Base-by-base conservation (phyloP, 345 rosid genomes). In the Hibiscus syriacus region DNA sequence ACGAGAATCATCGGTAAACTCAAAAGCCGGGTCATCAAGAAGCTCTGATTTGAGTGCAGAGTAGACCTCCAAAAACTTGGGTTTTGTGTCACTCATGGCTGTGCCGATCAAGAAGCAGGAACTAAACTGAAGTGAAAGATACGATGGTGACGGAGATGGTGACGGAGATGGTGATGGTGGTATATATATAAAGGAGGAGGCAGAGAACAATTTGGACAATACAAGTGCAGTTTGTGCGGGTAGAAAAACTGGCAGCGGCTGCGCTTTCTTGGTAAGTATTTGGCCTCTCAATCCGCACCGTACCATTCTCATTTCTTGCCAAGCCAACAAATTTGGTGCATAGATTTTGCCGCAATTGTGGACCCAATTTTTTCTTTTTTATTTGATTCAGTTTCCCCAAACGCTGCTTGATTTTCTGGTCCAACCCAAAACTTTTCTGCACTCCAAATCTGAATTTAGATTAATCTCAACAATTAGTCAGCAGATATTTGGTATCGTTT, bases 1-100 rank as follows among this genome's bases (percentile, higher is more conserved):
- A 49, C 88, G 87, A 43, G 97, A 82, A 76, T 76, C 84, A 49
- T 87, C 80, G 8, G 85, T 73, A 84, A 89, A 91, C 57, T 89
- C 96, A 75, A 91, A 93, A 67, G 95, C 80, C 50, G 97, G 88
- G 48, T 93, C 99, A 14, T 80, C 46, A n/a, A 93, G 88, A 49
- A 93, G 91, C 75, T 89, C 95, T 26, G 77, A 76, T 76, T 91
- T 93, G 61, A 93, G 83, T 3, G 16, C 67, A 26, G 36, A 3
- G 54, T 25, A 63, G 54, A 43, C 67, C 8, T 45, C 67, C 54
- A 43, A 16, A 43, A 63, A 63, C 54, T 45, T 43, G 67, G 36
- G 19, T 63, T 43, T 63, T 4, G 26, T 4, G 22, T 43, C 67
- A 43, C 23, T 45, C 67, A 63, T 63, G 23, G 3, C 54, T 43